Evolutionary conservation across 2,329 filamentous ascomycete species (phyloP).

Genomic region (Aspergillus tamarii): DNA sequence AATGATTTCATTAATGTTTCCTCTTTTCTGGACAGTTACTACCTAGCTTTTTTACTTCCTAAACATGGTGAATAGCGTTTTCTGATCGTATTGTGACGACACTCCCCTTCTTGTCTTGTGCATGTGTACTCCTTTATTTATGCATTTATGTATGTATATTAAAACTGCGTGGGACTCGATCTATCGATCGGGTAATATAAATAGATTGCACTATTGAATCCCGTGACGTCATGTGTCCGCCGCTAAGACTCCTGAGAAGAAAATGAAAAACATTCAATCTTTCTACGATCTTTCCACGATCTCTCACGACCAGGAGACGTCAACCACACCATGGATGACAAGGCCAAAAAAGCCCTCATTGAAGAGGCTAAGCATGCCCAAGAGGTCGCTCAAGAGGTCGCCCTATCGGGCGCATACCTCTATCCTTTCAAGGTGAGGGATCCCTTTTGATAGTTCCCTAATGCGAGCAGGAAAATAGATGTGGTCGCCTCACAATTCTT

Average conservation of each 20-base stretch:
- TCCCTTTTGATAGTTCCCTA: not conserved
- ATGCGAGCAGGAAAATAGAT: not conserved
- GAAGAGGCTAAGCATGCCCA: slow-evolving; percentile 73
- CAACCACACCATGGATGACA: slow-evolving; percentile 45
- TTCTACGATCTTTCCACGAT: not conserved
- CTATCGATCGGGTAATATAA: not conserved
- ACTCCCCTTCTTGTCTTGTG: not conserved
- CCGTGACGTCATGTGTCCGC: not conserved
- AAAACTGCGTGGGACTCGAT: not conserved
- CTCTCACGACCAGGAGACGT: not conserved
- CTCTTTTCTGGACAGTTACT: not conserved
- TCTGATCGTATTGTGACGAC: not conserved
- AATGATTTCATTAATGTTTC: not conserved
- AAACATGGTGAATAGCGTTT: not conserved
- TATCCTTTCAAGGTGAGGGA: slow-evolving; percentile 73
- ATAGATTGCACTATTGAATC: not conserved
- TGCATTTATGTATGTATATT: not conserved
- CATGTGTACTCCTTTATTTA: not conserved
- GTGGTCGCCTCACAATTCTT: no score
- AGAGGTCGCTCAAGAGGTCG: slow-evolving; percentile 67
- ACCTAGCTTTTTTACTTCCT: not conserved
- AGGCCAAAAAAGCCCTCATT: slow-evolving; percentile 60
- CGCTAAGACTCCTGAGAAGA: not conserved
- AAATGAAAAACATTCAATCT: not conserved
- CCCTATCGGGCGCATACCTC: slow-evolving; percentile 76